These are phyloP conservation scores for Saprolegnia parasitica DNA, from an alignment of 352 stramenopile genomes.

Conservation along the genomic window DNA sequence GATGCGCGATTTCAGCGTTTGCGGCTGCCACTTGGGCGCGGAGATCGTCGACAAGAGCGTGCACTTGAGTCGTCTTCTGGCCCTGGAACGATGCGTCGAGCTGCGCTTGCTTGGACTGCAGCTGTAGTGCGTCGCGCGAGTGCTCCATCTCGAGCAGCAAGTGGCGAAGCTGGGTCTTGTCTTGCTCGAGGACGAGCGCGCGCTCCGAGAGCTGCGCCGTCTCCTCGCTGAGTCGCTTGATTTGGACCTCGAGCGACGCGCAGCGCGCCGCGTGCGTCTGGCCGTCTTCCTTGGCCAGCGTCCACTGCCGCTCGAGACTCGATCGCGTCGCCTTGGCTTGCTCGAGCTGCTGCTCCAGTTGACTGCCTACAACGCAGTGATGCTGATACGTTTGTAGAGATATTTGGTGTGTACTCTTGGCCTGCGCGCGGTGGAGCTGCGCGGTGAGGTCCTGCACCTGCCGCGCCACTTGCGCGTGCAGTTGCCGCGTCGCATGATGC, in stretches of 20 bases:
- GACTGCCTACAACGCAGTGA: neutral
- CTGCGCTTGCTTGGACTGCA: slow-evolving; percentile 71
- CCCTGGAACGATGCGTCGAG: slow-evolving; percentile 48
- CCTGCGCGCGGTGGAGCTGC: slow-evolving; percentile 30
- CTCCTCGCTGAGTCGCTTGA: slow-evolving; percentile 17
- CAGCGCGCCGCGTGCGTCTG: neutral
- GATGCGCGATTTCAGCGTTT: slow-evolving; percentile 45
- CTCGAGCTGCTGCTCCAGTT: slow-evolving; percentile 18
- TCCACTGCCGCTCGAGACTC: slow-evolving; percentile 25
- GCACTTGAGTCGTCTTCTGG: slow-evolving; percentile 42
- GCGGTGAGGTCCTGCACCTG: slow-evolving; percentile 51
- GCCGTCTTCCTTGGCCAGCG: slow-evolving; percentile 13
- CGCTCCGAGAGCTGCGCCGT: neutral
- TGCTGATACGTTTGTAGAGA: neutral
- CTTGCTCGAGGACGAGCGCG: slow-evolving; percentile 13
- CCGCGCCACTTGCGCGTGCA: slow-evolving; percentile 58
- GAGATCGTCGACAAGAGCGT: slow-evolving; percentile 51
- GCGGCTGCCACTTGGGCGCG: slow-evolving; percentile 36
- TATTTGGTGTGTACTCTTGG: slow-evolving; percentile 5
- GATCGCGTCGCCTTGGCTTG: slow-evolving; percentile 14
- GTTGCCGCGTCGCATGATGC: slow-evolving; percentile 48
- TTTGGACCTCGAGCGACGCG: neutral
- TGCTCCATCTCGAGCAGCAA: slow-evolving; percentile 79
- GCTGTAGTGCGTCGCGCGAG: slow-evolving; percentile 69
- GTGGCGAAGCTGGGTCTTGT: slow-evolving; percentile 44